Evolutionary conservation across 345 rosid species (phyloP), one percentile per base, ranked within the genome.

Genomic region (Erysimum cheiranthoides): DNA sequence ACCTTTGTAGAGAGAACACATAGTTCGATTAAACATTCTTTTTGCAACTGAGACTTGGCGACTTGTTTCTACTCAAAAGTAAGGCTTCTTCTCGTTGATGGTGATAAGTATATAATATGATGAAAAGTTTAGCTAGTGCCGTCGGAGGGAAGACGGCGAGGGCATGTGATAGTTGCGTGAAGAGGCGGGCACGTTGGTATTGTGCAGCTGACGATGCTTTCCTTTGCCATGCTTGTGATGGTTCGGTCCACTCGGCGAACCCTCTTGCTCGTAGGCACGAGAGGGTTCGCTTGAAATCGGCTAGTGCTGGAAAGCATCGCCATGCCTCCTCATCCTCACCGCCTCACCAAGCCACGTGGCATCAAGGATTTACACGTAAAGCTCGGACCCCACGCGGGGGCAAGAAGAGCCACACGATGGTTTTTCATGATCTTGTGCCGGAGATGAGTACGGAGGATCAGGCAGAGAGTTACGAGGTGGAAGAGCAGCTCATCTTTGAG

Each of bases 151-250:
- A 86, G 77, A 90, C 96, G 6, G 92, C 96, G 5, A 83, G 98
- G 67, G 97, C 97, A 11, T 94, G 98, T 65, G 97, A 94, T 65
- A 85, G 83, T 64, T 94, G 98, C 75, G 82, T 89, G 72, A 84
- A 82, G 77, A 88, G 82, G 77, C 75, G 97, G 14, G 97, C 97
- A 0, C 82, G 97, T 4, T 94, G 97, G 99, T 94, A 90, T 79
- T 92, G 99, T 35, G 90, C 92, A 0, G 90, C 98, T 1, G 97
- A 94, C 46, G 98, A 94, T 80, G 97, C 98, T 31, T 94, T 94
- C 73, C 95, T 94, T 65, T 94, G 98, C 82, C 93, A 92, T 77
- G 68, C 77, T 21, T 94, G 98, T 70, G 99, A 94, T 18, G 83
- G 87, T 25, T 81, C 87, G 2, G 96, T 94, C 30, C 97, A 94